Conservation (phyloP, 306 rosid genomes). For the Cucumis hystrix region DNA sequence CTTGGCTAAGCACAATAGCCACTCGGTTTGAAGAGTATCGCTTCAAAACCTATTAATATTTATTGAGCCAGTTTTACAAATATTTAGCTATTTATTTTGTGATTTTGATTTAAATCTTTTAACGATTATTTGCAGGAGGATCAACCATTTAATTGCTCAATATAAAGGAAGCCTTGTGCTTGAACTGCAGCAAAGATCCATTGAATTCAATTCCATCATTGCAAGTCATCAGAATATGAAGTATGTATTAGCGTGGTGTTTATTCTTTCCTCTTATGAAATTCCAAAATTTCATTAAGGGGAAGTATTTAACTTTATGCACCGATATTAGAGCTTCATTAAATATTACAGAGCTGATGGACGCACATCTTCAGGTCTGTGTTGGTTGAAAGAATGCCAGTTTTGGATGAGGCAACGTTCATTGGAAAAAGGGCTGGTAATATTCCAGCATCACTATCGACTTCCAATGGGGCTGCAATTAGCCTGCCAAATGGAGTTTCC, state of each 20-base stretch:
- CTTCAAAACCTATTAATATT: not conserved
- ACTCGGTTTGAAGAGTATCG: not conserved
- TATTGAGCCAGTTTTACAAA: not conserved
- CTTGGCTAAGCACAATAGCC: not conserved
- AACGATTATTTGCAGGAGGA: slow-evolving; percentile 47
- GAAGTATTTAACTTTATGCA: not conserved
- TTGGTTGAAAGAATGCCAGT: slow-evolving; percentile 97
- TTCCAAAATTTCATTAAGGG: not conserved
- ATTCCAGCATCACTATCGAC: slow-evolving; percentile 40
- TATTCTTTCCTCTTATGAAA: not conserved
- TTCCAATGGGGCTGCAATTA: slow-evolving; percentile 40
- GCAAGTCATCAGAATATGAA: slow-evolving; percentile 75
- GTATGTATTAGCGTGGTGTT: slow-evolving; percentile 19
- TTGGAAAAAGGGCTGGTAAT: slow-evolving; percentile 65
- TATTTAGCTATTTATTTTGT: not conserved
- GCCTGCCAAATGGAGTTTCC: slow-evolving; percentile 67
- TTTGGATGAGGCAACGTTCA: slow-evolving; percentile 74
- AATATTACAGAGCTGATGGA: slow-evolving; percentile 11
- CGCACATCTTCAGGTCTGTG: slow-evolving; percentile 41
- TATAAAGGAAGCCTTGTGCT: slow-evolving; percentile 80
- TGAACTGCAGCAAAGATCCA: slow-evolving; percentile 98
- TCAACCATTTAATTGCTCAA: slow-evolving; percentile 56
- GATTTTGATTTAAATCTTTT: slow-evolving; percentile 11
- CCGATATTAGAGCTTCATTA: not conserved
- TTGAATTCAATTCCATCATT: slow-evolving; percentile 66